Evolutionary conservation across 345 rosid species (phyloP).

Genomic region (Passiflora organensis): DNA sequence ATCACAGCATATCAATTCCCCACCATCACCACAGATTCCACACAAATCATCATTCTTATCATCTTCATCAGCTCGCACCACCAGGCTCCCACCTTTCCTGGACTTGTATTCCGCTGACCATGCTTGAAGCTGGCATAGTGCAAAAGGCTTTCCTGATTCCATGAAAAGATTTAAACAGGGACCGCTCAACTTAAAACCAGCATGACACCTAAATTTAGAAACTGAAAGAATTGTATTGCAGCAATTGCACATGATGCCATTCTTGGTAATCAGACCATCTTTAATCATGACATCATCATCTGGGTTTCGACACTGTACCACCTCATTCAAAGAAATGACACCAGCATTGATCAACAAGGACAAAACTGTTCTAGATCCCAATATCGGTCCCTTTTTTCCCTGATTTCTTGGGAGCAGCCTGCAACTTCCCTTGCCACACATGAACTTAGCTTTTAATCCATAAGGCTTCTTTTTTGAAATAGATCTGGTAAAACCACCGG

Average conservation of each 20-base stretch:
- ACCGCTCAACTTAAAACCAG: conserved; percentile 57
- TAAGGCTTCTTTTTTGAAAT: conserved; percentile 40
- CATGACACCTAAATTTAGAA: conserved; percentile 74
- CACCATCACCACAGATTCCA: conserved; percentile 89
- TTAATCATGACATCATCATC: conserved; percentile 55
- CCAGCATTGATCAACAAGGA: conserved; percentile 69
- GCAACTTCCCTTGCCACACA: conserved; percentile 52
- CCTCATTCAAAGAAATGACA: conserved; percentile 56
- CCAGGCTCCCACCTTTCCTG: conserved; percentile 44
- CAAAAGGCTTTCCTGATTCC: conserved; percentile 74
- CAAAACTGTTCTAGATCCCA: conserved; percentile 63
- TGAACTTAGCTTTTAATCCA: conserved; percentile 41
- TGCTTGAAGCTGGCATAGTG: conserved; percentile 76
- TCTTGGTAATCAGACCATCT: conserved; percentile 60
- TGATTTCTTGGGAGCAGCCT: conserved; percentile 57
- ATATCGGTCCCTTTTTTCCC: conserved; percentile 42
- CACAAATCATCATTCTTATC: conserved; percentile 96
- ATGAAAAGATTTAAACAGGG: conserved; percentile 80
- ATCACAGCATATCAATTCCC: conserved; percentile 92
- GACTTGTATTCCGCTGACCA: conserved; percentile 83
- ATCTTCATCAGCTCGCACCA: conserved; percentile 48
- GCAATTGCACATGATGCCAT: conserved; percentile 78
- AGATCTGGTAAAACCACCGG: conserved; percentile 29
- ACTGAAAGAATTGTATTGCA: conserved; percentile 61
- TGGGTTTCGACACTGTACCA: conserved; percentile 67